Base-by-base conservation (phyloP, 768 basidiomycete genomes). In the Zangia roseola region DNA sequence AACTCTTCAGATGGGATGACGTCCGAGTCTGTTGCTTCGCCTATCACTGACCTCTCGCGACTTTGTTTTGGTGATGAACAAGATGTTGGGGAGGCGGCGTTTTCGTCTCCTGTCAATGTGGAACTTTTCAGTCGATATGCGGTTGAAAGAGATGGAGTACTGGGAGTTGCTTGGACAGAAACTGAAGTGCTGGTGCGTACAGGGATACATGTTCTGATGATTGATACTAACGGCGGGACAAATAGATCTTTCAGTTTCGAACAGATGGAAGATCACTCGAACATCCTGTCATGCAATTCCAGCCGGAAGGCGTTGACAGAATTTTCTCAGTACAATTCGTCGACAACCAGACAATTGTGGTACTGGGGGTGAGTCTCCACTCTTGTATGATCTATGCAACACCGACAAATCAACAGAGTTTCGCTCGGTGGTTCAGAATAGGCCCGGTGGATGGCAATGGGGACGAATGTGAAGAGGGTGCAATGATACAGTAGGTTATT, bases 161-260 rank as follows among this genome's bases (percentile, higher is more conserved):
- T 70, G 19, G 77, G 74, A 1, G 47, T 81, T 19, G 69, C 67
- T 13, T 84, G 83, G 83, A 72, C 78, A 5, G 66, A 74, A 23
- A 39, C 66, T 10, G 70, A 73, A 19, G 43, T 67, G 40, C 16
- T 47, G 57, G 66, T 68, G 24, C 21, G 65, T 54, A 21, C 13
- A 17, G 12, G 31, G 33, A 17, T 25, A 4, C 10, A 1, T 25
- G 3, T 1, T n/a, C 25, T 2, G 13, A 45, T 24, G 10, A 5
- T 5, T n/a, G 9, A 6, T 13, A 10, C 17, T 60, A 14, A 52
- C 16, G 6, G 7, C 5, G 35, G 34, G 20, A 14, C 12, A 4
- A 25, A 17, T 28, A 65, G 64, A 33, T 61, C 23, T 64, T 62
- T 25, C 59, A 53, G n/a, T 56, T 57, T 46, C 59, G 48, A 33